phyloP scores from a whole-genome alignment of 2,329 filamentous ascomycete genomes.

The Hypoxylon sp. region DNA sequence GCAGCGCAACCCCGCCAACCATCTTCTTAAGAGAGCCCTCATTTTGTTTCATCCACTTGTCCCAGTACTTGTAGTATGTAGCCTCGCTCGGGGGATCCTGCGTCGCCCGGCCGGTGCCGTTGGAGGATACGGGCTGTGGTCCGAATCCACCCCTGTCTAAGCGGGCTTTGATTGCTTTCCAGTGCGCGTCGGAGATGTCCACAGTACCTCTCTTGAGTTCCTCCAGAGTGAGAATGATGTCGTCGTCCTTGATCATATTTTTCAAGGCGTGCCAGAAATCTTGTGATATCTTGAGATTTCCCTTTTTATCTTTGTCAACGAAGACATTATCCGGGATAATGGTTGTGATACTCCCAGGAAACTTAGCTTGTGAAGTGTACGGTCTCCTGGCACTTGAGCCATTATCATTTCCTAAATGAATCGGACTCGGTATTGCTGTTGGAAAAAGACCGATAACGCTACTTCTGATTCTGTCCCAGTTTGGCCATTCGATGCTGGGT shows the following conservation, averaged over 20 bases:
- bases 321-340: slow-evolving; percentile 66
- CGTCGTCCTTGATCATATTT: slow-evolving; percentile 60
- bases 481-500: background rate
- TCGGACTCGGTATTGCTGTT: background rate
- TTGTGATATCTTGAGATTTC: slow-evolving; percentile 62
- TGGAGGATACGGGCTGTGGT: slow-evolving; percentile 14
- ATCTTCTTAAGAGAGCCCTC: slow-evolving; percentile 51
- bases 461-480: slow-evolving; percentile 2
- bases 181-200: slow-evolving; percentile 56
- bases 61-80: background rate
- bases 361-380: slow-evolving; percentile 35
- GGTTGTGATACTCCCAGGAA: slow-evolving; percentile 50
- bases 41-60: slow-evolving; percentile 61
- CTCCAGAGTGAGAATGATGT: slow-evolving; percentile 57
- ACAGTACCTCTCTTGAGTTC: slow-evolving; percentile 50
- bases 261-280: slow-evolving; percentile 73
- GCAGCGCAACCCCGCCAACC: slow-evolving; percentile 44
- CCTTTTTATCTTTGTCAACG: slow-evolving; percentile 61
- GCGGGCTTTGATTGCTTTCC: slow-evolving; percentile 55
- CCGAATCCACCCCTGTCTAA: slow-evolving; percentile 49
- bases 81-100: background rate
- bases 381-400: background rate
- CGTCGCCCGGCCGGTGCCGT: too few relatives aligned
- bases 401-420: background rate
- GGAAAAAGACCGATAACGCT: slow-evolving; percentile 4